Evolutionary conservation across 2,329 filamentous ascomycete species (phyloP), one percentile per base, ranked within the genome.

Genomic region (Aspergillus versicolor): DNA sequence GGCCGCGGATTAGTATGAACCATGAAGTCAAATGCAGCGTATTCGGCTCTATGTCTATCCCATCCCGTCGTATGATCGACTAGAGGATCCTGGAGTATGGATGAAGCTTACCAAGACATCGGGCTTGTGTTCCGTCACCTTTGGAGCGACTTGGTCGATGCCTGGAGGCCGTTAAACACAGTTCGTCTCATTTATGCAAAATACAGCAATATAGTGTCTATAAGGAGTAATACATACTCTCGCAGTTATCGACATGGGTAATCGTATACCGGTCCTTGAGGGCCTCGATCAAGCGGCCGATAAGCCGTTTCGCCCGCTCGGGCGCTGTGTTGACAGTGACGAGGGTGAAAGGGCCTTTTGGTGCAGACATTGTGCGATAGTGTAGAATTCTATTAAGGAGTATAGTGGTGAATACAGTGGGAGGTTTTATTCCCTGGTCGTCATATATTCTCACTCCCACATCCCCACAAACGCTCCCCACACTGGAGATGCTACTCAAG

Each of bases 291-390:
- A 90, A 72, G 0, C 83, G 79, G 11, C 86, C 86, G 64, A 88
- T 82, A 34, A 90, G 72, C 7, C 77, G 73, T 73, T 84, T 83
- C 34, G 87, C 87, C 55, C 86, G 79, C 61, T 88, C 86, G 0
- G 87, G 86, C 2, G 82, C 84, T 1, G 82, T 88, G 74, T 89
- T 89, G 62, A 89, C 85, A 2, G 85, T 89, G 30, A 88, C 81
- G 12, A 89, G 80, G 64, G 78, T 82, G 73, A 81, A 89, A 3
- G 84, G 84, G 17, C 84, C 84, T 62, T 80, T 78, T 13, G 80
- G 76, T 56, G 70, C 61, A 60, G 67, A 63, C 67, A 69, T 72
- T 30, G 11, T 62, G 61, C 56, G 7, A 3, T 47, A 24, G 46
- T 22, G 22, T n/a, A 19, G 8, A 7, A 49, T 15, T 22, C 7